Conservation (phyloP, 306 rosid genomes). For the Ammopiptanthus mongolicus region DNA sequence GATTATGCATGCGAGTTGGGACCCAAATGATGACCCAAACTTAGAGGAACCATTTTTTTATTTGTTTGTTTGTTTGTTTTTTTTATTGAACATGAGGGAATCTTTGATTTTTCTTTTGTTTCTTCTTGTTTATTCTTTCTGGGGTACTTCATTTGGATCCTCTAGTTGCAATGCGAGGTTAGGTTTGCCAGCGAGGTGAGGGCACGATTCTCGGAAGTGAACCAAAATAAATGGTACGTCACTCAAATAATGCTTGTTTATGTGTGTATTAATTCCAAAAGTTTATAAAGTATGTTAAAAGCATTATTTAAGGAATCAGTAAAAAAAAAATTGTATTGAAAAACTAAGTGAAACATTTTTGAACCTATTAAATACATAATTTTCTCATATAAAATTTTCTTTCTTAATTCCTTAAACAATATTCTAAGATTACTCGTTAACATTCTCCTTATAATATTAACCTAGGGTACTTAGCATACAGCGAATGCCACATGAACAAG, state of each 20-base stretch:
- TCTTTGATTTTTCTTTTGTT: constrained; percentile 19
- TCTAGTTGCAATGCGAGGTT: constrained; percentile 7
- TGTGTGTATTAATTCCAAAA: constrained; percentile 8
- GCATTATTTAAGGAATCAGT: too few relatives aligned
- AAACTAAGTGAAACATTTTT: too few relatives aligned
- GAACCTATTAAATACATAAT: too few relatives aligned
- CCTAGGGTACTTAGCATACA: neutral
- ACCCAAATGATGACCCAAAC: constrained; percentile 34
- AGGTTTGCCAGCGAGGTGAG: constrained; percentile 26
- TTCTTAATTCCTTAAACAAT: too few relatives aligned
- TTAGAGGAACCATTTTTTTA: constrained; percentile 21
- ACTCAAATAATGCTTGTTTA: neutral
- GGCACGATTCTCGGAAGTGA: constrained; percentile 14
- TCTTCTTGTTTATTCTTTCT: constrained; percentile 20
- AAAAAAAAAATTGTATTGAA: too few relatives aligned
- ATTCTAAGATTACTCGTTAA: too few relatives aligned
- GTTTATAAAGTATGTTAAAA: too few relatives aligned
- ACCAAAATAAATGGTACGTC: constrained; percentile 17
- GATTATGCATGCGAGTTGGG: constrained; percentile 24
- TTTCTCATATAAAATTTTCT: too few relatives aligned
- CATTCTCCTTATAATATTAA: too few relatives aligned
- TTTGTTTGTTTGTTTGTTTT: neutral
- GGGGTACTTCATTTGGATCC: constrained; percentile 4
- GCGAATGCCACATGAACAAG: constrained; percentile 25
- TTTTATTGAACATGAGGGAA: constrained; percentile 15